phyloP scores from a whole-genome alignment of 192 early-diverging fungal species.

The Gigaspora rosea region DNA sequence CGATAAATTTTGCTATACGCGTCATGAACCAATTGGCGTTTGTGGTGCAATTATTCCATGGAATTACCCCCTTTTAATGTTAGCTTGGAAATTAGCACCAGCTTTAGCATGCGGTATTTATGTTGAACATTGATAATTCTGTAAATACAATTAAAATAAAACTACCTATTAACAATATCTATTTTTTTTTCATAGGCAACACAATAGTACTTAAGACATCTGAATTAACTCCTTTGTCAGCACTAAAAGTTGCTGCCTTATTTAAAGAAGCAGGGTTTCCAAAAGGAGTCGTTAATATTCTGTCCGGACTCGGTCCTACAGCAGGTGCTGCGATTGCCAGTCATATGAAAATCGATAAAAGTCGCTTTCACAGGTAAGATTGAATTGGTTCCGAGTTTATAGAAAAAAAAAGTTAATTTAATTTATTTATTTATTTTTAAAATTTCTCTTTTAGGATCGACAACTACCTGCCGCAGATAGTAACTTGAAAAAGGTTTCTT shows the following conservation, averaged over 20 bases:
- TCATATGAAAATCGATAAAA: constrained; percentile 66
- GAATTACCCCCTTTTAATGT: constrained; percentile 71
- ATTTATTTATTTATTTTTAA: background rate
- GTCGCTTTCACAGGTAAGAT: constrained; percentile 74
- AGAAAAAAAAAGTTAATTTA: no score
- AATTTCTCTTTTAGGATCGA: constrained; percentile 50
- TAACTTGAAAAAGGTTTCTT: constrained; percentile 72
- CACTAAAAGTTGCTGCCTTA: constrained; percentile 65
- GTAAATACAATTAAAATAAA: no score
- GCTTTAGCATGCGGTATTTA: constrained; percentile 52
- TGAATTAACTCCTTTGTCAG: constrained; percentile 67
- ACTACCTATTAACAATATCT: no score
- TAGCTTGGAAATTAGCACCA: constrained; percentile 84
- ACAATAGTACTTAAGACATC: constrained; percentile 76
- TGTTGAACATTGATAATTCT: no score
- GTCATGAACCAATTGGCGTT: constrained; percentile 69
- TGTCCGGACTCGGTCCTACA: constrained; percentile 71
- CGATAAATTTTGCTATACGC: constrained; percentile 43
- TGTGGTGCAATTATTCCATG: constrained; percentile 80
- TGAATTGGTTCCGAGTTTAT: background rate
- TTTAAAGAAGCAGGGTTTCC: constrained; percentile 73
- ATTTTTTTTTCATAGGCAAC: constrained; percentile 32
- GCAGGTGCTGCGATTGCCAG: constrained; percentile 72
- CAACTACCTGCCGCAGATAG: constrained; percentile 64
- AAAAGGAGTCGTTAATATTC: constrained; percentile 79